Evolutionary conservation across 208 protist species (phyloP).

Genomic region (Strigomonas culicis): DNA sequence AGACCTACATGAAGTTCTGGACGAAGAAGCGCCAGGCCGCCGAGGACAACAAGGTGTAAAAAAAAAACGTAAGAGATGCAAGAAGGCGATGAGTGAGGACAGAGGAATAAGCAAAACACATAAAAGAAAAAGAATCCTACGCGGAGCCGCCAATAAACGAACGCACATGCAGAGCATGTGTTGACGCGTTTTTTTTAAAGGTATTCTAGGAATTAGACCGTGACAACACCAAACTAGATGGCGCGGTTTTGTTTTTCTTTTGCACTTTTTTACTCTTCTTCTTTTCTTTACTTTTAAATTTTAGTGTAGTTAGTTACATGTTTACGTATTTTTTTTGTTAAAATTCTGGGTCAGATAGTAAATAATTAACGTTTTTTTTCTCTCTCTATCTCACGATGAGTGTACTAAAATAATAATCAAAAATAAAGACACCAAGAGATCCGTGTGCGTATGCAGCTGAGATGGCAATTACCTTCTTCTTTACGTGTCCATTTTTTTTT

Average conservation of each 20-base stretch:
- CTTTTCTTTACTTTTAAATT: not conserved
- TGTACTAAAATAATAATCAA: not conserved
- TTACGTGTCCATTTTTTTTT: constrained; percentile 5
- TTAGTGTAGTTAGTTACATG: not conserved
- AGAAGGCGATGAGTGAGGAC: not conserved
- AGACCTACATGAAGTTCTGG: constrained; percentile 83
- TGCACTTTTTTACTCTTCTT: not conserved
- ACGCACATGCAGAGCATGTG: too few species aligned
- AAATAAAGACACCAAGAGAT: too few species aligned
- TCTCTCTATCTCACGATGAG: not conserved
- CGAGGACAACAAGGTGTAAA: constrained; percentile 30
- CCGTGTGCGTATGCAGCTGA: too few species aligned
- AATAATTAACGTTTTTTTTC: too few species aligned
- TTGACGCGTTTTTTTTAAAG: not conserved
- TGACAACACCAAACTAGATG: too few species aligned
- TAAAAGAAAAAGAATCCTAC: not conserved
- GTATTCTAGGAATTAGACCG: too few species aligned
- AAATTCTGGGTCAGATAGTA: too few species aligned
- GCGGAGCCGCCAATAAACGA: too few species aligned
- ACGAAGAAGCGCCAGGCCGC: constrained; percentile 75
- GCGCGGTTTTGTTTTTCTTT: too few species aligned
- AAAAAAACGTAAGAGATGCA: not conserved
- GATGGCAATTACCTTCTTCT: too few species aligned
- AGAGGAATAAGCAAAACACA: not conserved
- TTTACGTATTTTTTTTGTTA: too few species aligned